Conservation (phyloP, 2,329 filamentous ascomycete genomes). For the Colletotrichum falcatum region DNA sequence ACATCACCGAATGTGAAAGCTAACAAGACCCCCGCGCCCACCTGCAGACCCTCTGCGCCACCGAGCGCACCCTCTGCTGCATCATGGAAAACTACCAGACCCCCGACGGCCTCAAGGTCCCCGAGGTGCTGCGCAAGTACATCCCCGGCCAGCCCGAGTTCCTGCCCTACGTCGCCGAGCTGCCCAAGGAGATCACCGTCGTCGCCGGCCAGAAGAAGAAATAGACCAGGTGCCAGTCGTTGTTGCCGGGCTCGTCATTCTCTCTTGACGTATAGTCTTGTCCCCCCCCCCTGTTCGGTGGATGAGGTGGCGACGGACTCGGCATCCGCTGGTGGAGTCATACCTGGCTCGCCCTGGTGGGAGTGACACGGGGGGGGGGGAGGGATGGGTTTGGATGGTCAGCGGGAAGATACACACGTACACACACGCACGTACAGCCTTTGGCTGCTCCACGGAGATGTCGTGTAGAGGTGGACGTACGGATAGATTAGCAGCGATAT, state of each 20-base stretch:
- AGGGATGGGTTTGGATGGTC: neutral
- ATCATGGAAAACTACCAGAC: constrained; percentile 98
- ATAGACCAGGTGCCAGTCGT: constrained; percentile 28
- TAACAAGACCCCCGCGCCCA: constrained; percentile 53
- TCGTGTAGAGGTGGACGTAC: constrained; percentile 2
- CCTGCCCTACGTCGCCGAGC: constrained; percentile 87
- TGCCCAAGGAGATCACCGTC: constrained; percentile 73
- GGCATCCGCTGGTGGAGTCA: neutral
- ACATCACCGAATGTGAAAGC: neutral
- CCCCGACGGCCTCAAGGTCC: constrained; percentile 84
- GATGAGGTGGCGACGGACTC: neutral
- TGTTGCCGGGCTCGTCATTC: neutral
- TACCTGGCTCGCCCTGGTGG: neutral
- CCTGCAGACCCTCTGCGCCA: constrained; percentile 79
- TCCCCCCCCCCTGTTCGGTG: neutral
- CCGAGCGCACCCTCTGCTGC: constrained; percentile 92
- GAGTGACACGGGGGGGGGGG: neutral
- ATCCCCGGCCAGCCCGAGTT: constrained; percentile 91
- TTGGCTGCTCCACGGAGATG: neutral
- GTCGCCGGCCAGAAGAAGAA: constrained; percentile 48
- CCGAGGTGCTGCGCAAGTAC: constrained; percentile 87
- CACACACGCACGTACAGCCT: neutral
- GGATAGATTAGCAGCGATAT: constrained; percentile 4
- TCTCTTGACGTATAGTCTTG: neutral
- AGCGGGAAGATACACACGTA: neutral